A percentile compares a stretch with the other conserved stretches of the same genome.
Conservation (phyloP, 257 asterid species). For the Rhazya stricta region DNA sequence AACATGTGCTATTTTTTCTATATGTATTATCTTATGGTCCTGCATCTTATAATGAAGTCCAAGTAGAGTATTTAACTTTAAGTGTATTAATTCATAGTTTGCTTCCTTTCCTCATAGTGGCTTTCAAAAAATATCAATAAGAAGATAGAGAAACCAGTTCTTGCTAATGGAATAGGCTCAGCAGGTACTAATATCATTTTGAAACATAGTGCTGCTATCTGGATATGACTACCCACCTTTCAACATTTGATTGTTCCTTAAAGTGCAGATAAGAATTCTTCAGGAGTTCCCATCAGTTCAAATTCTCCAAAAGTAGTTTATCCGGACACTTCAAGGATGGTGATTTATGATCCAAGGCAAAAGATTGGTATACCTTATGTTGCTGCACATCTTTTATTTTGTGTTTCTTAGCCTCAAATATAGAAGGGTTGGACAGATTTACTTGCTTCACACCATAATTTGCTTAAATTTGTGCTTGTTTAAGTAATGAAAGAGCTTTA, state of each 20-base stretch:
- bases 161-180: constrained; percentile 51
- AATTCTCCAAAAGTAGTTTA: constrained; percentile 59
- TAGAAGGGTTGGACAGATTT: not conserved
- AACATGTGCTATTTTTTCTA: not conserved
- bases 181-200: constrained; percentile 25
- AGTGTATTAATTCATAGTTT: not conserved
- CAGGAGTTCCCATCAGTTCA: constrained; percentile 40
- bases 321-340: constrained; percentile 85
- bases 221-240: constrained; percentile 2
- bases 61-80: not conserved
- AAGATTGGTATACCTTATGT: constrained; percentile 49
- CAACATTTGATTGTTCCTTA: constrained; percentile 11
- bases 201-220: not conserved
- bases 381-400: not conserved
- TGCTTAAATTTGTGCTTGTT: not conserved
- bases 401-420: not conserved
- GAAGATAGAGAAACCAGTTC: constrained; percentile 56
- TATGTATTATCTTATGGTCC: not conserved
- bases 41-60: not conserved
- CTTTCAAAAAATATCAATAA: constrained; percentile 62
- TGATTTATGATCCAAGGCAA: constrained; percentile 52
- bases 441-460: not conserved
- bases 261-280: constrained; percentile 48
- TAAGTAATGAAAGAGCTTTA: not conserved
- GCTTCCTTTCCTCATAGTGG: constrained; percentile 43